Conservation (phyloP, 176 grass and related monocot species). For the Paspalum vaginatum region DNA sequence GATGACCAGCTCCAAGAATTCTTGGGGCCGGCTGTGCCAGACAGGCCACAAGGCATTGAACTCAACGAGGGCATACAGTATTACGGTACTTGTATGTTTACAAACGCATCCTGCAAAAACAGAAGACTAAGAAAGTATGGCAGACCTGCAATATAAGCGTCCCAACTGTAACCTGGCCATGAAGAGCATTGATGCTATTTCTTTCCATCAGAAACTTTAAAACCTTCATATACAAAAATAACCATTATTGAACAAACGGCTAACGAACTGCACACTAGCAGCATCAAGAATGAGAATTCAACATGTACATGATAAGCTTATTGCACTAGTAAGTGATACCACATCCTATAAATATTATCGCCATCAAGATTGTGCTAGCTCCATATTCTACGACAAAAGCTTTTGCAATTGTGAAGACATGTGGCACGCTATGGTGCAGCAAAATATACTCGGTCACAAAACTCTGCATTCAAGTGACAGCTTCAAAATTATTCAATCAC, state of each 20-base stretch:
- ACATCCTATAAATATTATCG: slow-evolving; percentile 20
- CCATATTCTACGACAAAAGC: background rate
- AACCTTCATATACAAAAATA: slow-evolving; percentile 56
- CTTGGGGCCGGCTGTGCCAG: too few species aligned
- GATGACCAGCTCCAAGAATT: too few species aligned
- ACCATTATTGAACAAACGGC: slow-evolving; percentile 1
- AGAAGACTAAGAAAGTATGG: slow-evolving; percentile 20
- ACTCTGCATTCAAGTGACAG: background rate
- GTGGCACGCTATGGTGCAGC: background rate
- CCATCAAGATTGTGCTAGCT: background rate
- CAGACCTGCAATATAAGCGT: slow-evolving; percentile 93
- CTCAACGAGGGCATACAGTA: too few species aligned
- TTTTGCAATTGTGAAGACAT: background rate
- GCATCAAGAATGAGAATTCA: background rate
- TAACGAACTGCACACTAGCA: background rate
- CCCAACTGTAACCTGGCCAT: slow-evolving; percentile 96
- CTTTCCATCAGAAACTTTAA: slow-evolving; percentile 98
- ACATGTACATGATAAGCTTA: slow-evolving; percentile 11
- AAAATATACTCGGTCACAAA: slow-evolving; percentile 15
- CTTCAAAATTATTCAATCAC: background rate
- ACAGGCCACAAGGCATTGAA: too few species aligned
- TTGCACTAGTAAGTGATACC: background rate
- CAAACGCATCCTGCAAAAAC: slow-evolving; percentile 11
- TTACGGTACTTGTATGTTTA: background rate
- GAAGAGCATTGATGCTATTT: slow-evolving; percentile 95